Conservation (phyloP, 495 filamentous ascomycete genomes). For the Mytilinidion resinicola region DNA sequence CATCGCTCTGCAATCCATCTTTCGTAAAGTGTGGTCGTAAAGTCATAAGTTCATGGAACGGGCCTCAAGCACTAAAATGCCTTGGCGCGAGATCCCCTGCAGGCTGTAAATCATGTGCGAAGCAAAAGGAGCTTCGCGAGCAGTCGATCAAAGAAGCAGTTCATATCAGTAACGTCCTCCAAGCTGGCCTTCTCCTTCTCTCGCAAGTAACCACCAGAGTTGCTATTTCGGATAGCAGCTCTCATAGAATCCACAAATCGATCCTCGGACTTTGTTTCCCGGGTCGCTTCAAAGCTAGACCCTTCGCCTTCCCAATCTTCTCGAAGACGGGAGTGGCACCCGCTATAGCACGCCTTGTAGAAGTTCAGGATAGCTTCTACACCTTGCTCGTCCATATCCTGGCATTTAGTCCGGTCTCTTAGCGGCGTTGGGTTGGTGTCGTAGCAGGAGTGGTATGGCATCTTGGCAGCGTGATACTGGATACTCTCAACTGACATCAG, state of each 20-base stretch:
- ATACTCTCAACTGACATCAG: conserved; percentile 28
- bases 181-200: conserved; percentile 9
- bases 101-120: too few relatives aligned
- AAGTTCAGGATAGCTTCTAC: conserved; percentile 17
- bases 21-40: too few relatives aligned
- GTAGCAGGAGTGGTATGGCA: conserved; percentile 19
- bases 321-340: conserved; percentile 20
- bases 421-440: not conserved
- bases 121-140: conserved; percentile 20
- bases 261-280: conserved; percentile 3
- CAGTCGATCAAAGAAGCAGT: conserved; percentile 27
- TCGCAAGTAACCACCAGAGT: conserved; percentile 12
- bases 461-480: conserved; percentile 29
- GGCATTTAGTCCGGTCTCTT: not conserved
- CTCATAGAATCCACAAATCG: conserved; percentile 20
- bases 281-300: not conserved
- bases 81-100: too few relatives aligned
- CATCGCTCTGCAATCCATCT: too few relatives aligned
- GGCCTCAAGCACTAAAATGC: too few relatives aligned
- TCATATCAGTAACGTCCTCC: conserved; percentile 17
- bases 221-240: conserved; percentile 14
- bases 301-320: conserved; percentile 21
- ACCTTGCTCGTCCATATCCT: conserved; percentile 15
- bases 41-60: too few relatives aligned
- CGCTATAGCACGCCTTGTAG: conserved; percentile 23